A percentile compares a stretch with the other conserved stretches of the same genome.
These are phyloP conservation scores for Fusarium lateritium DNA, from an alignment of 2,329 filamentous ascomycete genomes.

Conservation along the genomic window DNA sequence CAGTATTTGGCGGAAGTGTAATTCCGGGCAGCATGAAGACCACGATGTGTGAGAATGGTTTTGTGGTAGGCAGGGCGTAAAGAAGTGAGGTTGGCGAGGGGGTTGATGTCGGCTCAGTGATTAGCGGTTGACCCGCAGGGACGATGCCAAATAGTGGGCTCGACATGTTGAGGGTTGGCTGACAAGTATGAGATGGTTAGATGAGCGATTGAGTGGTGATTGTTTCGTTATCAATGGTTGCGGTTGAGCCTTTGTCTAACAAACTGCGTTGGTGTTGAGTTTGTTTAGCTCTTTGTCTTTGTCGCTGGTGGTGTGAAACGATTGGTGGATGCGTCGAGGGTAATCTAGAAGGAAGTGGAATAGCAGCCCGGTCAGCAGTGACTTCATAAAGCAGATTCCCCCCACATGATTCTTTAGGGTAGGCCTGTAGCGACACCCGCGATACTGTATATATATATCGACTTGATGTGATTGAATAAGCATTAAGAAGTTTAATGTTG, in stretches of 20 bases:
- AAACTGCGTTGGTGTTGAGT: constrained; percentile 21
- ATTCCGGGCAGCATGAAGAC: constrained; percentile 90
- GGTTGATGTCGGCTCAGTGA: constrained; percentile 67
- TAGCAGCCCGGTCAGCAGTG: constrained; percentile 7
- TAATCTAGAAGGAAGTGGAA: constrained; percentile 40
- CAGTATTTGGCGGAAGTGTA: constrained; percentile 79
- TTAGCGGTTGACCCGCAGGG: constrained; percentile 71
- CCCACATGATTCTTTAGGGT: constrained; percentile 27
- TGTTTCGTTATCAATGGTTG: not conserved
- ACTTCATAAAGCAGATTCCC: constrained; percentile 23
- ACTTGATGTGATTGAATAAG: too few relatives aligned
- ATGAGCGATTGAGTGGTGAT: not conserved
- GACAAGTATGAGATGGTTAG: not conserved
- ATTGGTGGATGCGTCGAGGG: constrained; percentile 40
- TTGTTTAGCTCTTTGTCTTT: constrained; percentile 24
- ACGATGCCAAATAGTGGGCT: constrained; percentile 70
- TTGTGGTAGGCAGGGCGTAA: constrained; percentile 64
- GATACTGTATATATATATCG: not conserved
- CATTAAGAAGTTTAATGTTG: too few relatives aligned
- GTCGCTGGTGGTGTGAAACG: constrained; percentile 38
- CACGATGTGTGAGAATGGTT: constrained; percentile 83
- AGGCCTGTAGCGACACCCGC: not conserved
- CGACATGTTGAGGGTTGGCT: constrained; percentile 11
- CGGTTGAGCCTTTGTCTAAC: constrained; percentile 13
- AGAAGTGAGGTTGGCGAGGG: constrained; percentile 70